phyloP scores from a whole-genome alignment of 306 rosid species.

The Vigna reflexopilosa region DNA sequence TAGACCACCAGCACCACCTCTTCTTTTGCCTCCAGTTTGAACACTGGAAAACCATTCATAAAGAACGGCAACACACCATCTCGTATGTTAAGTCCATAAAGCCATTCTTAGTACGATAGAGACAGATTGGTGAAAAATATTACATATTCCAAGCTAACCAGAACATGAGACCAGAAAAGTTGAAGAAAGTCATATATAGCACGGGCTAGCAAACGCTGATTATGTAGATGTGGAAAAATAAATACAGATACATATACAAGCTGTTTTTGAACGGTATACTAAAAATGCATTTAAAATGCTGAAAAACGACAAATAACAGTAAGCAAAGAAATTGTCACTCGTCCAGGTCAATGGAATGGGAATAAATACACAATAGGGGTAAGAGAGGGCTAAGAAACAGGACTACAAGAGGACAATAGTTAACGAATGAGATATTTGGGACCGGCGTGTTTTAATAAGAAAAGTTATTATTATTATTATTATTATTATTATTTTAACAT shows the following conservation, averaged over 20 bases:
- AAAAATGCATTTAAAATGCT: constrained; percentile 9
- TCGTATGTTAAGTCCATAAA: constrained; percentile 25
- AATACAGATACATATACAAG: background rate
- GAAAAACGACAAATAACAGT: constrained; percentile 27
- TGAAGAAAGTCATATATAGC: constrained; percentile 8
- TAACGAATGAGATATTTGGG: background rate
- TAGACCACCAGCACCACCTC: constrained; percentile 81
- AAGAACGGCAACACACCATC: constrained; percentile 14
- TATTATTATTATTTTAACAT: background rate
- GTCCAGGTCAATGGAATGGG: constrained; percentile 35
- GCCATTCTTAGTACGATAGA: background rate
- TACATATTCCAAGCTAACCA: constrained; percentile 19
- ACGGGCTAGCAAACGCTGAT: constrained; percentile 8
- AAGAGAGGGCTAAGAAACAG: constrained; percentile 39
- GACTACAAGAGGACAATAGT: constrained; percentile 3
- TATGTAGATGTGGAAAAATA: background rate
- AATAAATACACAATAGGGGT: constrained; percentile 34
- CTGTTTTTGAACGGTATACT: constrained; percentile 7
- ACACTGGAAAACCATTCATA: constrained; percentile 48
- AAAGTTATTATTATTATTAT: background rate
- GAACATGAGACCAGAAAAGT: background rate
- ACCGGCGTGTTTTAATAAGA: background rate
- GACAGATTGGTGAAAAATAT: background rate
- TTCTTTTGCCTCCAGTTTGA: constrained; percentile 66
- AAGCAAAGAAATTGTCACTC: constrained; percentile 2